Percentiles rank a stretch among this genome's conserved stretches.
Conservation (phyloP, 345 rosid species). For the Cardamine resedifolia region DNA sequence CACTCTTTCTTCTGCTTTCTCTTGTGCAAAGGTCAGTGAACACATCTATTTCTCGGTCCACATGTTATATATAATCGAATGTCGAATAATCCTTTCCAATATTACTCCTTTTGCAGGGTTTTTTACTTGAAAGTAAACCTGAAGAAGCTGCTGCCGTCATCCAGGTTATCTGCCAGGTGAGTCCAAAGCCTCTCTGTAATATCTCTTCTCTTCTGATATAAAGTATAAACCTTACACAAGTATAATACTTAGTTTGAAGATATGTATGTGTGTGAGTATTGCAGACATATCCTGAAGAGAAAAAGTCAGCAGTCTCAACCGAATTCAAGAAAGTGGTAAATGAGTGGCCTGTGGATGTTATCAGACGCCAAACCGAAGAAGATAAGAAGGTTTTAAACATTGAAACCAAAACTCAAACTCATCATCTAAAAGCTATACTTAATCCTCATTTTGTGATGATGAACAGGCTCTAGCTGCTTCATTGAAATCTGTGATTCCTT, state of each 20-base stretch:
- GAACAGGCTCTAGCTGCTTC: conserved; percentile 56
- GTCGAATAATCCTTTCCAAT: background rate
- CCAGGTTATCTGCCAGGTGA: conserved; percentile 63
- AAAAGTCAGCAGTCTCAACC: conserved; percentile 38
- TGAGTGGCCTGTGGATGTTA: conserved; percentile 70
- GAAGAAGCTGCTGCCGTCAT: conserved; percentile 72
- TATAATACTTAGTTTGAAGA: background rate
- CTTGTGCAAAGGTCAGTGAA: conserved; percentile 73
- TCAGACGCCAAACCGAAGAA: conserved; percentile 54
- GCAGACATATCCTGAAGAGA: conserved; percentile 59
- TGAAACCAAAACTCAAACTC: background rate
- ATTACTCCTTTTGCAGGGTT: conserved; percentile 50
- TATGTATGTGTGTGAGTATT: background rate
- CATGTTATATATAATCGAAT: background rate
- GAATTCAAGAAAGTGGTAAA: conserved; percentile 71
- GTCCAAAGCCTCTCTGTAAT: background rate
- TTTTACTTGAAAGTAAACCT: conserved; percentile 66
- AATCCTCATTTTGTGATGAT: background rate
- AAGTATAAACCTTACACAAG: background rate
- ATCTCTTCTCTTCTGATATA: background rate
- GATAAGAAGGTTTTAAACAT: conserved; percentile 49
- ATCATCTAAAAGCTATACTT: background rate
- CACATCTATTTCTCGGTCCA: conserved; percentile 4
- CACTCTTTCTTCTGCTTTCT: conserved; percentile 54
- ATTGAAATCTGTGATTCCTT: conserved; percentile 49